Conservation (phyloP, 2,329 filamentous ascomycete genomes). For the Phialocephala subalpina region DNA sequence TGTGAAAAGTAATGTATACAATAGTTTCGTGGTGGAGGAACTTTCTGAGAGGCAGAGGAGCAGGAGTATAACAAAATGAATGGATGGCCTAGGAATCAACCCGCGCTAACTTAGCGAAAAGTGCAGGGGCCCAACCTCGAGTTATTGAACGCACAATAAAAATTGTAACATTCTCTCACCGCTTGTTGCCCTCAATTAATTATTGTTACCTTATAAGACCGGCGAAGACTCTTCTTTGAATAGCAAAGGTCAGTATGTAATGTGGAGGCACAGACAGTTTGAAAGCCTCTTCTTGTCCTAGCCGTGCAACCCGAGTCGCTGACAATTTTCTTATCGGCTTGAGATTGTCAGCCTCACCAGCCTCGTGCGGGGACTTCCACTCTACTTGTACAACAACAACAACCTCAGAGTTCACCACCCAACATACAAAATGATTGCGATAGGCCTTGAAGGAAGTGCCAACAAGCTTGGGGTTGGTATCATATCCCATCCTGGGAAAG, state of each 20-base stretch:
- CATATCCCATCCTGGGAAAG: conserved; percentile 74
- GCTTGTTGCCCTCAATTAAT: not conserved
- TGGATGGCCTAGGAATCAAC: not conserved
- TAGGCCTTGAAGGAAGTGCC: conserved; percentile 89
- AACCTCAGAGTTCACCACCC: not conserved
- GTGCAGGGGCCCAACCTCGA: not conserved
- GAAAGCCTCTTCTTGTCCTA: not conserved
- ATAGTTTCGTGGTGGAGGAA: not conserved
- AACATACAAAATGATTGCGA: conserved; percentile 62
- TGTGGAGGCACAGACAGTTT: not conserved
- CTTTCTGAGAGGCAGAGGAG: not conserved
- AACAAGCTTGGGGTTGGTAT: conserved; percentile 97
- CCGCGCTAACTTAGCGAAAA: not conserved
- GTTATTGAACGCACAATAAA: conserved; percentile 1
- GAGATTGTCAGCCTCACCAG: not conserved
- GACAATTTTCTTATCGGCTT: not conserved
- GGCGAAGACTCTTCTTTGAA: not conserved
- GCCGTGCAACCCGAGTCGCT: not conserved
- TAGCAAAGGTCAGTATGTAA: not conserved
- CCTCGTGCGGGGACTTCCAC: not conserved
- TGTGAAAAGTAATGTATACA: not conserved
- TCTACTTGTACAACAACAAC: not conserved
- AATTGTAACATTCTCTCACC: not conserved
- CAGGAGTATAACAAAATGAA: not conserved
- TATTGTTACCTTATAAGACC: not conserved